Percentiles rank a stretch among this genome's conserved stretches.
Conservation (phyloP, 1,284 basidiomycete genomes). For the Taiwanofungus camphoratus region DNA sequence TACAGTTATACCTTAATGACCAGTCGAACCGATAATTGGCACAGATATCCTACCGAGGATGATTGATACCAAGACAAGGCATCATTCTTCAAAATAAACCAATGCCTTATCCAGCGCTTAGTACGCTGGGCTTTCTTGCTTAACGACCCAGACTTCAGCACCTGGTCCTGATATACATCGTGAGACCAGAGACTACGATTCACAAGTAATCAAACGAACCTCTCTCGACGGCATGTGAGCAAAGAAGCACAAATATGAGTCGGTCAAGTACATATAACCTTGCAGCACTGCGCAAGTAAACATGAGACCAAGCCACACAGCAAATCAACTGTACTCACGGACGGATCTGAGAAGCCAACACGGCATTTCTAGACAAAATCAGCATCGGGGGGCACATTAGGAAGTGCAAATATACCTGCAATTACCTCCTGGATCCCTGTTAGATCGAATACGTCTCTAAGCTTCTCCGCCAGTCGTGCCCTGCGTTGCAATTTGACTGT, state of each 20-base stretch:
- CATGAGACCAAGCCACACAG: constrained; percentile 1
- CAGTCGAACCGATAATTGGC: constrained; percentile 6
- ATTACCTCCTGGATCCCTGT: constrained; percentile 76
- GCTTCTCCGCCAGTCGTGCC: constrained; percentile 72
- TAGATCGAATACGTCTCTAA: constrained; percentile 82
- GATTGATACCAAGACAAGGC: constrained; percentile 93
- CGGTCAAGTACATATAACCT: constrained; percentile 95
- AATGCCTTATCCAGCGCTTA: constrained; percentile 87
- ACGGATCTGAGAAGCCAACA: constrained; percentile 86
- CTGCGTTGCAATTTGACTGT: constrained; percentile 69
- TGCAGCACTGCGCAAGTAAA: constrained; percentile 74
- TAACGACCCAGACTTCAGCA: constrained; percentile 82
- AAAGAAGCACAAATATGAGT: constrained; percentile 92
- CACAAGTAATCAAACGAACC: constrained; percentile 37
- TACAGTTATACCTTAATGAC: neutral
- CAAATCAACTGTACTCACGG: constrained; percentile 47
- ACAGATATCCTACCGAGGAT: constrained; percentile 57
- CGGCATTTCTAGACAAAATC: constrained; percentile 60
- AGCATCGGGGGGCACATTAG: neutral
- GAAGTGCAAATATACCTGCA: constrained; percentile 49
- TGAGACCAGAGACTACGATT: constrained; percentile 3
- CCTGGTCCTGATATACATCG: constrained; percentile 56
- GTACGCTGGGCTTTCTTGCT: constrained; percentile 82
- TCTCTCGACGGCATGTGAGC: constrained; percentile 89
- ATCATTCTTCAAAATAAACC: constrained; percentile 93